phyloP scores from a whole-genome alignment of 208 protist species.

The Porcisia hertigi region DNA sequence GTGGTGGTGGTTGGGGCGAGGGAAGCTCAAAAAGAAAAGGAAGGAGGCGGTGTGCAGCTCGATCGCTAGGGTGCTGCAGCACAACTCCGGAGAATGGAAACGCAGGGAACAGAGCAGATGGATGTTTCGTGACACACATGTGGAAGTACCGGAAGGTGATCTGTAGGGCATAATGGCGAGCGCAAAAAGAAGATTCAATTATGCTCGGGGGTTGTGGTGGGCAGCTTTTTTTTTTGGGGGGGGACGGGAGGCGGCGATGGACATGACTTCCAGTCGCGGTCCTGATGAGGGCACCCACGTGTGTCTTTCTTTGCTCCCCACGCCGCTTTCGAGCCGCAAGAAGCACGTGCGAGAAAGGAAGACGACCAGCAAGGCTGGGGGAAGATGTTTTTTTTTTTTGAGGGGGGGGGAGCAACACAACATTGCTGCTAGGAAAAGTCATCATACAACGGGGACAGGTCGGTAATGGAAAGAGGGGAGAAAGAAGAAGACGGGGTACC shows the following conservation, averaged over 20 bases:
- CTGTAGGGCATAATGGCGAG: neutral
- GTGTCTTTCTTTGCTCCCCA: neutral
- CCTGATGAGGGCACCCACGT: neutral
- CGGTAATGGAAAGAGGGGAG: too few species aligned
- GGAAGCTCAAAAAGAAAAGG: neutral
- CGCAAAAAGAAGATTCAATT: neutral
- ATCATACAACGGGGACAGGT: too few species aligned
- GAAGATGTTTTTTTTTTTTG: neutral
- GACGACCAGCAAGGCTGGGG: neutral
- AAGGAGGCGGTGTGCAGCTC: neutral
- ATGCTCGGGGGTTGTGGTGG: too few species aligned
- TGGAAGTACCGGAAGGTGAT: neutral
- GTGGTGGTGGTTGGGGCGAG: neutral
- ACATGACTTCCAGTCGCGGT: neutral
- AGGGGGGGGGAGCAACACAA: neutral
- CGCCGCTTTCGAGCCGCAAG: neutral
- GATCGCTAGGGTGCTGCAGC: neutral
- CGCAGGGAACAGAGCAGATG: neutral
- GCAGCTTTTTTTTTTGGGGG: neutral
- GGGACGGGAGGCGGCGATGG: neutral
- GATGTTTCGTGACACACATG: too few species aligned
- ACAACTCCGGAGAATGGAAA: neutral
- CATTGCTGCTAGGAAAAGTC: neutral
- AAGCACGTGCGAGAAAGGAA: neutral
- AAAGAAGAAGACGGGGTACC: too few species aligned